Conservation (phyloP, 2,329 filamentous ascomycete species). For the Elsinoe ampelina region DNA sequence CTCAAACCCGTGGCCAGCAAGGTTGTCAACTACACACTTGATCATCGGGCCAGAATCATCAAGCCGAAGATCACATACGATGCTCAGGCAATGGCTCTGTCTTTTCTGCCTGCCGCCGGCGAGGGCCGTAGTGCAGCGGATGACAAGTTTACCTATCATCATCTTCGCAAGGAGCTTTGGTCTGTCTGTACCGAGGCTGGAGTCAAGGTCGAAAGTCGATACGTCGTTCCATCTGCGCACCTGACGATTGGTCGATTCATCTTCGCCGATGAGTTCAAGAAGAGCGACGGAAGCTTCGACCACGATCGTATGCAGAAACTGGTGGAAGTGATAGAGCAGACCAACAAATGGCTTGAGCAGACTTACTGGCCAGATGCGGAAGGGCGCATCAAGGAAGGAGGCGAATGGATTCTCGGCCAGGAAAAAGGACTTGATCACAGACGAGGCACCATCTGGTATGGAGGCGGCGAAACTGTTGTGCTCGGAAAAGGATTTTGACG, state of each 20-base stretch:
- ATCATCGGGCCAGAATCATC: slow-evolving; percentile 63
- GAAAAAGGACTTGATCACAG: slow-evolving; percentile 71
- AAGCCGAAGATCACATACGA: slow-evolving; percentile 81
- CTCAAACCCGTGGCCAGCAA: slow-evolving; percentile 48
- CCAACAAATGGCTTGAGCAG: slow-evolving; percentile 65
- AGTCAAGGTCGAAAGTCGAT: slow-evolving; percentile 65
- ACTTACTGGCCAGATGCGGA: slow-evolving; percentile 56
- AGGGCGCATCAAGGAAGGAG: slow-evolving; percentile 36
- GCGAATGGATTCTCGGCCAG: slow-evolving; percentile 82
- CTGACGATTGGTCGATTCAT: slow-evolving; percentile 80
- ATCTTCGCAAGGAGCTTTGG: slow-evolving; percentile 73
- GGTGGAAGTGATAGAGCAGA: slow-evolving; percentile 60
- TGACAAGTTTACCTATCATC: slow-evolving; percentile 78
- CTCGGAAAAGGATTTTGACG: slow-evolving; percentile 41
- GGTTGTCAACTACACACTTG: slow-evolving; percentile 57
- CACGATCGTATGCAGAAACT: slow-evolving; percentile 52
- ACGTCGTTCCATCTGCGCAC: slow-evolving; percentile 82
- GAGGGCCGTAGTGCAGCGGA: slow-evolving; percentile 43
- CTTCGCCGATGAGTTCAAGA: slow-evolving; percentile 48
- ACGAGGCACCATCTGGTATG: slow-evolving; percentile 77
- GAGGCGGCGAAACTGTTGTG: slow-evolving; percentile 59
- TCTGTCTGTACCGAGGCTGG: slow-evolving; percentile 51
- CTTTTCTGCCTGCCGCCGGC: slow-evolving; percentile 66
- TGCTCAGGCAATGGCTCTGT: slow-evolving; percentile 73
- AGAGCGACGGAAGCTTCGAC: slow-evolving; percentile 34